A percentile compares a stretch with the other conserved stretches of the same genome.
These are phyloP conservation scores for Suhomyces bolitotheri DNA, from an alignment of 1,139 yeast species.

Conservation along the genomic window DNA sequence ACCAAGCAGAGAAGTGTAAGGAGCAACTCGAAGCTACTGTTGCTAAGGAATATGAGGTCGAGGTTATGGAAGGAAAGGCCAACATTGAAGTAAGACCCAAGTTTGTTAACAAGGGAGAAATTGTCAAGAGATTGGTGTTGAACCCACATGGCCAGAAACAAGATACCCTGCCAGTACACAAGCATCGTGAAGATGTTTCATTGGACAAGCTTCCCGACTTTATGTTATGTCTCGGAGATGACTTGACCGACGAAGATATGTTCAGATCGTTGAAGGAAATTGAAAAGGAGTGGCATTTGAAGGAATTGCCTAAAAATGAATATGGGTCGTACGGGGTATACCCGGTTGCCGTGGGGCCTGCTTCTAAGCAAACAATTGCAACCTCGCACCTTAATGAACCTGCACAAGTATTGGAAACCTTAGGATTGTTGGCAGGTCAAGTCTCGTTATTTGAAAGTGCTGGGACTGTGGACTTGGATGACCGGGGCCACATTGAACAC, in stretches of 20 bases:
- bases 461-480: conserved; percentile 72
- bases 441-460: conserved; percentile 76
- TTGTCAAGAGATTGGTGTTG: conserved; percentile 75
- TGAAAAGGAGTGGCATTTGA: conserved; percentile 49
- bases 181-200: conserved; percentile 33
- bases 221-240: conserved; percentile 90
- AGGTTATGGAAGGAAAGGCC: conserved; percentile 97
- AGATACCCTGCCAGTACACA: conserved; percentile 31
- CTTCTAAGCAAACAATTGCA: conserved; percentile 85
- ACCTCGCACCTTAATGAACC: conserved; percentile 88
- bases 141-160: conserved; percentile 56
- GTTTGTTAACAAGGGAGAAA: conserved; percentile 94
- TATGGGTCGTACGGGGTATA: conserved; percentile 65
- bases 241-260: conserved; percentile 97
- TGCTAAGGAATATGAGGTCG: conserved; percentile 73
- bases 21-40: conserved; percentile 62
- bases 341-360: conserved; percentile 95
- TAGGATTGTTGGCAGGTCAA: conserved; percentile 76
- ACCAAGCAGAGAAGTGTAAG: conserved; percentile 76
- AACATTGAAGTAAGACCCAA: conserved; percentile 94
- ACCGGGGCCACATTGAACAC: conserved; percentile 63
- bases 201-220: conserved; percentile 70
- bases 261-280: conserved; percentile 68
- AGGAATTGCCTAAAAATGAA: conserved; percentile 40
- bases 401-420: conserved; percentile 76